Evolutionary conservation across 192 early-diverging fungal genomes (phyloP).

Genomic region (Umbelopsis sp.): DNA sequence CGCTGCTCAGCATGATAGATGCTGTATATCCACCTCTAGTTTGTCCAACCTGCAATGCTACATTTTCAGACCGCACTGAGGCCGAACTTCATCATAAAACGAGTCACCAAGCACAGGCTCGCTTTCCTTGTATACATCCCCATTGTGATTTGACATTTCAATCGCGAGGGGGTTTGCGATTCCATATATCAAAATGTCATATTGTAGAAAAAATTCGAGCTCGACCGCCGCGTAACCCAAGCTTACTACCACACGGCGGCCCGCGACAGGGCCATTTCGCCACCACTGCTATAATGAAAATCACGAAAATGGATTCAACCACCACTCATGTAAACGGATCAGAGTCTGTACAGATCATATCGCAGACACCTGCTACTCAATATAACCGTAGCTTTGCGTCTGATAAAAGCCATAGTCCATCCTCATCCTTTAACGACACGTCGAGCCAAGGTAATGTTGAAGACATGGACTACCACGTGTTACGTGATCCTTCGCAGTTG

Average conservation of each 20-base stretch:
- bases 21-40: slow-evolving; percentile 36
- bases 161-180: slow-evolving; percentile 33
- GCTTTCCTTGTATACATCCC: slow-evolving; percentile 36
- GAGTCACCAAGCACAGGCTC: slow-evolving; percentile 21
- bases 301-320: not conserved
- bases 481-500: too few relatives aligned
- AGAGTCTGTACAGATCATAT: not conserved
- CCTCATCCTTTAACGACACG: not conserved
- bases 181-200: slow-evolving; percentile 35
- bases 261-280: slow-evolving; percentile 5
- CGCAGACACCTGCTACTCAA: not conserved
- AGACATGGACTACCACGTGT: too few relatives aligned
- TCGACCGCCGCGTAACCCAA: slow-evolving; percentile 4
- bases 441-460: too few relatives aligned
- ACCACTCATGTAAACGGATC: not conserved
- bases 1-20: slow-evolving; percentile 38
- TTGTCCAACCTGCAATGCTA: slow-evolving; percentile 28
- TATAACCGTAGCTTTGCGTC: not conserved
- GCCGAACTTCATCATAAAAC: slow-evolving; percentile 26
- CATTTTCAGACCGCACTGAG: slow-evolving; percentile 7
- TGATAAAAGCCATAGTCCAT: not conserved
- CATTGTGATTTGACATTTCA: slow-evolving; percentile 30
- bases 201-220: slow-evolving; percentile 5
- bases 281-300: not conserved
- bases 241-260: not conserved